Base-by-base conservation (phyloP, 768 basidiomycete genomes). In the Suillus clintonianus region DNA sequence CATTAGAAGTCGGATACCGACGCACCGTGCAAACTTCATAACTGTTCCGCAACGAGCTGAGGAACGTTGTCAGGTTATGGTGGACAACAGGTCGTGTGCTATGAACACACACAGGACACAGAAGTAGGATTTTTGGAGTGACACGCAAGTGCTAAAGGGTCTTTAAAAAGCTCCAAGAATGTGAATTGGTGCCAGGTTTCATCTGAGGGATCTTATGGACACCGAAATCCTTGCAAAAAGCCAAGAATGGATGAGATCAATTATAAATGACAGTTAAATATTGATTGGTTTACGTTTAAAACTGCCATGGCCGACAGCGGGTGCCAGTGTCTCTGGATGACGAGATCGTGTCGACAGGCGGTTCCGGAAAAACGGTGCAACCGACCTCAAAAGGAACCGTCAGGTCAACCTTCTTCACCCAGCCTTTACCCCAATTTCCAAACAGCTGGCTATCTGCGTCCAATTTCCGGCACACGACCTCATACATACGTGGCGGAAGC, bases 11-110 rank as follows among this genome's bases (percentile, higher is more conserved):
- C 0, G 24, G 24, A 48, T 54, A 24, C 48, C 10, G 22, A 72
- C 81, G 68, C 62, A 87, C 87, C 79, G 80, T 68, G 82, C 80
- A 79, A 88, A 89, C 71, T 85, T 88, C 87, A 89, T 89, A 61
- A 43, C 60, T 47, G 17, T 37, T 9, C 37, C 3, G 55, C 4
- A 19, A 39, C 4, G 17, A 8, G 39, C 39, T 41, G 10, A 13
- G 17, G 22, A 15, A 56, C 54, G 15, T 56, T 34, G 14, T 22
- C 2, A 55, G 8, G 36, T 51, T 30, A 19, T 30, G 48, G 27
- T 30, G 8, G 27, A 24, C 13, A 27, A 50, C 17, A 2, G 15
- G 53, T 15, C 11, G 5, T 6, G 32, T 54, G 13, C 45, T 47
- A 8, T 0, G 14, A 14, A n/a, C 3, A 6, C 11, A 13, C 22